Evolutionary conservation across 768 basidiomycete genomes (phyloP).

Genomic region (Pholiota microspora): DNA sequence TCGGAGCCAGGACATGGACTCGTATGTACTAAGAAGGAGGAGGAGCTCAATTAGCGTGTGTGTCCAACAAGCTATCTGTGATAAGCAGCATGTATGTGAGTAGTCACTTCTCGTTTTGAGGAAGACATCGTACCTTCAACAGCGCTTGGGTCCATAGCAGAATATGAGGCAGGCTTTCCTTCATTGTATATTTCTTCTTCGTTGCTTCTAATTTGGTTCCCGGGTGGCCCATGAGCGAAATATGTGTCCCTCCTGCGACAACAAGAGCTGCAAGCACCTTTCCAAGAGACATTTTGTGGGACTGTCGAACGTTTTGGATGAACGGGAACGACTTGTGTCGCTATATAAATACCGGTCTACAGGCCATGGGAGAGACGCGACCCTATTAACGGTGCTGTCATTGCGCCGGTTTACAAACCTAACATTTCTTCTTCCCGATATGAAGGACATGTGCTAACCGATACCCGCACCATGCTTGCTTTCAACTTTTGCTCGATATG

Average conservation of each 20-base stretch:
- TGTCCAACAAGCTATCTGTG: neutral
- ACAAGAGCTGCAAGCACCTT: neutral
- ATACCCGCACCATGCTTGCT: no score
- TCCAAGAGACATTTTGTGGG: neutral
- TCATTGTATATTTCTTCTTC: neutral
- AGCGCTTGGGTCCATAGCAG: neutral
- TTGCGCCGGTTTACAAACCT: neutral
- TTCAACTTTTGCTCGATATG: no score
- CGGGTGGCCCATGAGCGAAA: neutral
- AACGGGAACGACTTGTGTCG: neutral
- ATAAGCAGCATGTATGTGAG: neutral
- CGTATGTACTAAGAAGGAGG: neutral
- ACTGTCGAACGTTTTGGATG: neutral
- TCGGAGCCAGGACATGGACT: neutral
- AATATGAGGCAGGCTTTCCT: neutral
- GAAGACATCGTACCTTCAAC: neutral
- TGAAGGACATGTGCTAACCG: neutral
- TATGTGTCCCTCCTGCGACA: neutral
- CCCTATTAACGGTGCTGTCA: neutral
- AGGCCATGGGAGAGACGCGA: neutral
- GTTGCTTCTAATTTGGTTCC: neutral
- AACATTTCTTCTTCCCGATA: neutral
- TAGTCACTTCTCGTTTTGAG: neutral
- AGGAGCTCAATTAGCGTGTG: neutral
- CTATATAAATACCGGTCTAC: neutral